A percentile compares a stretch with the other conserved stretches of the same genome.
Conservation (phyloP, 306 rosid species). For the Astragalus glycyphyllos region DNA sequence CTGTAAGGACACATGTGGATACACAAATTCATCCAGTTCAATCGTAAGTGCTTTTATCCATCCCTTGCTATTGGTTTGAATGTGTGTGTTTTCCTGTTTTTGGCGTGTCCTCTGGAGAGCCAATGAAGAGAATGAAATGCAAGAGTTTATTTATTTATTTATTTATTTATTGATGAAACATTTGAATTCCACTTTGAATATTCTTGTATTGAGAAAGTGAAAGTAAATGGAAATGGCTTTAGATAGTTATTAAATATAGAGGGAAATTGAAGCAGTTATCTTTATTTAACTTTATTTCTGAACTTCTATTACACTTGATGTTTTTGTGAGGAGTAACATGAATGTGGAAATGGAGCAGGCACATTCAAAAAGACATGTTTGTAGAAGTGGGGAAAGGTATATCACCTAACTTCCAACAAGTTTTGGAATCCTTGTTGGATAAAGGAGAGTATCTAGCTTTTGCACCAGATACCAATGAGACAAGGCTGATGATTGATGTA, state of each 20-base stretch:
- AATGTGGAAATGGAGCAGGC: constrained; percentile 63
- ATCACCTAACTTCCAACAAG: constrained; percentile 80
- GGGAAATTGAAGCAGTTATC: constrained; percentile 12
- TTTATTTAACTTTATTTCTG: constrained; percentile 16
- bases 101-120: neutral
- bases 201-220: constrained; percentile 21
- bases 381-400: constrained; percentile 91
- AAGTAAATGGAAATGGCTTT: constrained; percentile 16
- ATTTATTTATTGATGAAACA: neutral
- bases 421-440: constrained; percentile 63
- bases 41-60: constrained; percentile 65
- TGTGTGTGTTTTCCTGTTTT: neutral
- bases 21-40: constrained; percentile 86
- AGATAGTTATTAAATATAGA: neutral
- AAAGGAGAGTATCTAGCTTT: constrained; percentile 83
- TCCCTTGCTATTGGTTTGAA: constrained; percentile 14
- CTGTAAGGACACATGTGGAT: constrained; percentile 82
- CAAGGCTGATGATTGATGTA: constrained; percentile 73
- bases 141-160: neutral
- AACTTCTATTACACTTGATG: constrained; percentile 15
- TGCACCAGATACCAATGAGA: constrained; percentile 76
- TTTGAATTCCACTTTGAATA: constrained; percentile 25
- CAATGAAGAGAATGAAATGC: constrained; percentile 27
- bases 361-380: constrained; percentile 70
- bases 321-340: constrained; percentile 44